Evolutionary conservation across 331 rosid species (phyloP).

Genomic region (Quercus lobata): DNA sequence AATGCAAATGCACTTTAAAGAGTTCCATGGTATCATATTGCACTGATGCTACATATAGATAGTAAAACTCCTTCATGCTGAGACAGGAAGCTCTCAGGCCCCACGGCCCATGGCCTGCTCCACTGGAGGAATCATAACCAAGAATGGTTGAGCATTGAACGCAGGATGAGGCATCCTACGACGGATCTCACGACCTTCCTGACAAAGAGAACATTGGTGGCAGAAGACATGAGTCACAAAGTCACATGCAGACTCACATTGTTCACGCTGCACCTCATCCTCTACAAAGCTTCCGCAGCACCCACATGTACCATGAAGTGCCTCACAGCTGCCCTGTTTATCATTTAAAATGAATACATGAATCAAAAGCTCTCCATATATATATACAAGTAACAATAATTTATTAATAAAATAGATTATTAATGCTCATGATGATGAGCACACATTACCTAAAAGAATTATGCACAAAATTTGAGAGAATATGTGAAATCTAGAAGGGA

Average conservation of each 20-base stretch:
- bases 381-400: too few species aligned
- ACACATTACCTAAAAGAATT: too few species aligned
- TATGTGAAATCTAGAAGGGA: too few species aligned
- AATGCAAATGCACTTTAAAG: neutral
- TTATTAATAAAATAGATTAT: too few species aligned
- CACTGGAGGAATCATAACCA: constrained; percentile 80
- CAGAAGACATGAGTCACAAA: constrained; percentile 78
- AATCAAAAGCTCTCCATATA: neutral
- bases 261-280: constrained; percentile 70
- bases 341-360: neutral
- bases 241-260: constrained; percentile 75
- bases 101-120: constrained; percentile 87
- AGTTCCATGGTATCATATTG: constrained; percentile 12
- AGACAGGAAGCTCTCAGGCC: constrained; percentile 29
- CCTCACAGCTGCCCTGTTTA: constrained; percentile 78
- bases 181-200: constrained; percentile 97
- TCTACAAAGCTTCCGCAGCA: constrained; percentile 70
- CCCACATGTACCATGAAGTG: constrained; percentile 73
- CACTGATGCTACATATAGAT: constrained; percentile 13
- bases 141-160: constrained; percentile 69
- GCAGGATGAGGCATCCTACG: constrained; percentile 90
- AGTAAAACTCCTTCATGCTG: constrained; percentile 6
- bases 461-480: too few species aligned
- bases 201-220: constrained; percentile 88
- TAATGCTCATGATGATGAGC: too few species aligned